Evolutionary conservation across 2,329 filamentous ascomycete species (phyloP), one percentile per base, ranked within the genome.

Genomic region (Xylariaceae sp.): DNA sequence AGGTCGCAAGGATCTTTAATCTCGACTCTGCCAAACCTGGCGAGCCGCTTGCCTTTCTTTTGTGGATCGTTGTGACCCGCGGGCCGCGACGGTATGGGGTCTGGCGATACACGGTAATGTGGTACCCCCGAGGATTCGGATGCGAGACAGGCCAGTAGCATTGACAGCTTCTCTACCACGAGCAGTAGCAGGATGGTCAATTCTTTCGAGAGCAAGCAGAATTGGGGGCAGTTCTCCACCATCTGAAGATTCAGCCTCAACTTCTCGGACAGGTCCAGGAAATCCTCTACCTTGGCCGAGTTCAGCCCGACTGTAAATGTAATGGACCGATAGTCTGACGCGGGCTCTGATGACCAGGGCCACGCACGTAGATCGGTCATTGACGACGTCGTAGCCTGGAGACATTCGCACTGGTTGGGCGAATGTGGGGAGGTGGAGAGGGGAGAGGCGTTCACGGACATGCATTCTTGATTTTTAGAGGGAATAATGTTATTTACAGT

Each of bases 1-100:
- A 47, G 28, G 40, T 51, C 49, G 2, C n/a, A 9, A 14, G 49
- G 49, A 42, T 51, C 49, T 41, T 41, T 46, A 11, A 42, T 51
- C 22, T 51, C 49, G 14, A 47, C 40, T 16, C 34, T 18, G 7
- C 49, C 49, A 17, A 51, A 31, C n/a, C 43, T 51, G 19, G 49
- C 28, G 22, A 33, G 36, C 22, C 22, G 33, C n/a, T 16, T 33
- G 11, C 31, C 22, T 19, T 34, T 22, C 12, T 31, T 31, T 46
- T 46, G 9, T 31, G 33, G 44, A 2, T 36, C 36, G 40, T 42
- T 42, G 10, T 42, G 40, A n/a, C 14, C 9, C 9, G 14, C 40
- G 40, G 40, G 14, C 18, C 14, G 18, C 18, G 40, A 42, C 14
- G 40, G 18, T 9, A 42, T 42, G 40, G 40, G 40, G 18, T 42